These are phyloP conservation scores for Candida chauliodis DNA, from an alignment of 805 yeast genomes.

Conservation along the genomic window DNA sequence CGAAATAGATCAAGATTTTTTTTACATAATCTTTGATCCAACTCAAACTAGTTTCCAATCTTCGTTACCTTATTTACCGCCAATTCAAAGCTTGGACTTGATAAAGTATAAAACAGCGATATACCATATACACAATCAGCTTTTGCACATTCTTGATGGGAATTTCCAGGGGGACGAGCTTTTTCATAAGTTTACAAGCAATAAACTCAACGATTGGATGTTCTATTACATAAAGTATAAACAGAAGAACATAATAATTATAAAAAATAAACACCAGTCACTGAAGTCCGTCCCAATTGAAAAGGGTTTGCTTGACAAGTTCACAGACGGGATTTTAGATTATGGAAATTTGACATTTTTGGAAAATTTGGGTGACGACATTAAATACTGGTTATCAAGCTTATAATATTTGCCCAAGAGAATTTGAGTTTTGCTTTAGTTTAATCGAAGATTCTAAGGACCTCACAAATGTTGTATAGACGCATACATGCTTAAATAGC, in stretches of 20 bases:
- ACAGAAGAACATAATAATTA: slow-evolving; percentile 28
- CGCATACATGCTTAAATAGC: too few species aligned
- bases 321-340: slow-evolving; percentile 23
- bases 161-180: slow-evolving; percentile 29
- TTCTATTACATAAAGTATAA: slow-evolving; percentile 33
- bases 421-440: too few species aligned
- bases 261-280: slow-evolving; percentile 22
- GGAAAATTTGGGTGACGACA: slow-evolving; percentile 41
- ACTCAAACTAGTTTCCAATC: slow-evolving; percentile 23
- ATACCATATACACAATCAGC: slow-evolving; percentile 39
- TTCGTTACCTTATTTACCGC: slow-evolving; percentile 36
- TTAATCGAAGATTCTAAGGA: too few species aligned
- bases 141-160: slow-evolving; percentile 26
- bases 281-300: slow-evolving; percentile 1
- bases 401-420: neutral
- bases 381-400: slow-evolving; percentile 35
- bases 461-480: too few species aligned
- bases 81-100: slow-evolving; percentile 10
- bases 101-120: slow-evolving; percentile 24
- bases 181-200: slow-evolving; percentile 39
- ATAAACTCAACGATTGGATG: slow-evolving; percentile 39
- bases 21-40: slow-evolving; percentile 31
- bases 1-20: slow-evolving; percentile 33
- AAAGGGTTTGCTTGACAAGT: slow-evolving; percentile 4
- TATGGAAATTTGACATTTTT: slow-evolving; percentile 34